These are phyloP conservation scores for Exophiala aquamarina DNA, from an alignment of 2,329 filamentous ascomycete genomes.

Conservation along the genomic window DNA sequence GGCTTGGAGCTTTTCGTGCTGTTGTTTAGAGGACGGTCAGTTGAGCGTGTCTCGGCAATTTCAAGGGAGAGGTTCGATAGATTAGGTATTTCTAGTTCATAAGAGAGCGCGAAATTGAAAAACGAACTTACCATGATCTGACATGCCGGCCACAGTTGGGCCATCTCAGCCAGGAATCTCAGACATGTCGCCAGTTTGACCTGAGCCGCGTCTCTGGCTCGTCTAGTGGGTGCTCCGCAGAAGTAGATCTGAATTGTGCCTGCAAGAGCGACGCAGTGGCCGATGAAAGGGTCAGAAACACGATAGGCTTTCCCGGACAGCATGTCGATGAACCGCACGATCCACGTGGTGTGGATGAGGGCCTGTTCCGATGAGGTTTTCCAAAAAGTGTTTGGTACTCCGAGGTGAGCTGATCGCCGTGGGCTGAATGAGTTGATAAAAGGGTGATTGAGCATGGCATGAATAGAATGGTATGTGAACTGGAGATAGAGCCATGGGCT, in stretches of 20 bases:
- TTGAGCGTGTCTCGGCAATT: background rate
- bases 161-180: constrained; percentile 29
- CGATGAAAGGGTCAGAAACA: constrained; percentile 54
- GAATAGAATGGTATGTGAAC: constrained; percentile 34
- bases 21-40: background rate
- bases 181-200: constrained; percentile 30
- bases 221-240: constrained; percentile 42
- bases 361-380: constrained; percentile 53
- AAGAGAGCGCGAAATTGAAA: too few relatives aligned
- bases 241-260: constrained; percentile 57
- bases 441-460: constrained; percentile 34
- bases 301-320: constrained; percentile 51
- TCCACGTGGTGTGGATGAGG: constrained; percentile 54
- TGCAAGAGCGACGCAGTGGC: constrained; percentile 52
- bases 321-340: constrained; percentile 57
- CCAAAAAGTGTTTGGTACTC: constrained; percentile 57
- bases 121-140: constrained; percentile 30
- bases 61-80: background rate
- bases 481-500: constrained; percentile 35
- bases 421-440: constrained; percentile 24
- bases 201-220: constrained; percentile 27
- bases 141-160: constrained; percentile 29
- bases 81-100: too few relatives aligned
- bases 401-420: constrained; percentile 31
- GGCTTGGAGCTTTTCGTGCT: constrained; percentile 31